phyloP scores from a whole-genome alignment of 108 stramenopile genomes.

The Fragilariopsis cylindrus region DNA sequence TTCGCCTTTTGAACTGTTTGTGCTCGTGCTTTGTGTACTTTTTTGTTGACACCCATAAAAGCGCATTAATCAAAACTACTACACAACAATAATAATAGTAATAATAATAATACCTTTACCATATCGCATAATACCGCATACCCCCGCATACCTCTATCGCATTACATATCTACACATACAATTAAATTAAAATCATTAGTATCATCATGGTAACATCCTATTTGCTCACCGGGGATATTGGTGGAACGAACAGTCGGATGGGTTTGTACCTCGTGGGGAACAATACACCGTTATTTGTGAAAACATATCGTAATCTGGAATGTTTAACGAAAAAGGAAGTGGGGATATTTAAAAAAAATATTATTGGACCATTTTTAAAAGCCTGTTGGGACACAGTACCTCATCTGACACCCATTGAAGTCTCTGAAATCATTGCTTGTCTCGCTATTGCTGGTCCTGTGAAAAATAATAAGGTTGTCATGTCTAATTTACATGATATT shows the following conservation, averaged over 20 bases:
- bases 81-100: too few species aligned
- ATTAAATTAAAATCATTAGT: too few species aligned
- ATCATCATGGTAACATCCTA: conserved; percentile 36
- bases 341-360: conserved; percentile 55
- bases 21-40: not conserved
- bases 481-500: conserved; percentile 81
- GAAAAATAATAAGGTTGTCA: conserved; percentile 64
- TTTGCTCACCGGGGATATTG: conserved; percentile 86
- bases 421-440: conserved; percentile 64
- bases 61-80: too few species aligned
- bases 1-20: too few species aligned
- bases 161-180: not conserved
- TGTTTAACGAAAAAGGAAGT: conserved; percentile 32
- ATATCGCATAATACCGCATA: too few species aligned
- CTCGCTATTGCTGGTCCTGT: conserved; percentile 95
- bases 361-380: conserved; percentile 67
- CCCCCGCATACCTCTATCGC: too few species aligned
- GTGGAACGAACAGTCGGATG: conserved; percentile 91
- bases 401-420: conserved; percentile 38
- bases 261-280: conserved; percentile 52
- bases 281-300: conserved; percentile 45
- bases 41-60: not conserved
- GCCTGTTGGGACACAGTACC: conserved; percentile 53
- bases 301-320: conserved; percentile 61
- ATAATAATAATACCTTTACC: too few species aligned